phyloP scores from a whole-genome alignment of 495 filamentous ascomycete genomes.

The Neurospora sp. region DNA sequence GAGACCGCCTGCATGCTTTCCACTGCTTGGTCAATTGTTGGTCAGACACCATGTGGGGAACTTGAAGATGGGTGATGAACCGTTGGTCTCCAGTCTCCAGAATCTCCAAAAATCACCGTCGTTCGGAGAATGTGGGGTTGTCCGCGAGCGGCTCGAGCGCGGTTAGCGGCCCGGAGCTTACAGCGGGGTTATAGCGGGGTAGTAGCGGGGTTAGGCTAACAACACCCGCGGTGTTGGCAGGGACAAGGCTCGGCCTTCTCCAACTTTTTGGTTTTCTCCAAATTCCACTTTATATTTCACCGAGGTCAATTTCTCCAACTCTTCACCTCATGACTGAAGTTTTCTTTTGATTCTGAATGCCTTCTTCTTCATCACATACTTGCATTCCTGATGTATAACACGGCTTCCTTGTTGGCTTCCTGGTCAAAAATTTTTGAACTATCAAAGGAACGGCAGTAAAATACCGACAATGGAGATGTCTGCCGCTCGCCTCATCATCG shows the following conservation, averaged over 20 bases:
- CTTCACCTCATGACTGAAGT: not conserved
- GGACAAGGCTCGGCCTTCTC: not conserved
- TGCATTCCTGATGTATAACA: not conserved
- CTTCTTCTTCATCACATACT: not conserved
- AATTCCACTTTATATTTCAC: not conserved
- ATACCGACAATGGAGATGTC: not conserved
- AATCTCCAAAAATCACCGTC: not conserved
- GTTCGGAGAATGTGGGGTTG: not conserved
- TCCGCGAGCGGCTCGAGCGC: not conserved
- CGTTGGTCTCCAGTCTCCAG: not conserved
- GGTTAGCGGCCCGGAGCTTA: not conserved
- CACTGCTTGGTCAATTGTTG: not conserved
- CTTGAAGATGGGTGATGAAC: not conserved
- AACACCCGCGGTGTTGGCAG: not conserved
- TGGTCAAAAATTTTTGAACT: not conserved
- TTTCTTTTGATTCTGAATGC: not conserved
- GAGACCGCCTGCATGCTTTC: not conserved
- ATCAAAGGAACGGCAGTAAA: not conserved
- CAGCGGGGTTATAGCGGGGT: not conserved
- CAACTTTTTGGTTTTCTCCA: not conserved
- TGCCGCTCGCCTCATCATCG: not conserved
- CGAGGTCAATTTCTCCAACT: not conserved
- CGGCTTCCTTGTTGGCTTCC: not conserved
- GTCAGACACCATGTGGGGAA: not conserved
- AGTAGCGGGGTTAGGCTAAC: not conserved